Conservation (phyloP, 2,329 filamentous ascomycete species). For the Beauveria scarabaeidicola region DNA sequence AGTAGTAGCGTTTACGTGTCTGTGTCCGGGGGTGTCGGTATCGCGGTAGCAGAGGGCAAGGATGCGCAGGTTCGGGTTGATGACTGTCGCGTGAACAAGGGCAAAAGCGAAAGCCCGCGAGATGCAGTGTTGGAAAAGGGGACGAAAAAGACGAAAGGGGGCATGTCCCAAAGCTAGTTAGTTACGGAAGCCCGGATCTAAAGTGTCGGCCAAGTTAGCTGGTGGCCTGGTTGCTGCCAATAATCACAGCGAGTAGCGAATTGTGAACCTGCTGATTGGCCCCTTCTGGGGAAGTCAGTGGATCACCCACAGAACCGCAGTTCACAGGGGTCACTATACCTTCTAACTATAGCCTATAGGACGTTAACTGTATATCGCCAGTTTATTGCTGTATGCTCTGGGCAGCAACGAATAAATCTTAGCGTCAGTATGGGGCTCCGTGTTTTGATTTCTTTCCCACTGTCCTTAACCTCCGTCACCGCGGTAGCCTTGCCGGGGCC, state of each 20-base stretch:
- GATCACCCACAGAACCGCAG: background rate
- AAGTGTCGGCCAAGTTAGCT: background rate
- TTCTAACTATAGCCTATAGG: too few species aligned
- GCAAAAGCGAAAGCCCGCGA: background rate
- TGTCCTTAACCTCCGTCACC: too few species aligned
- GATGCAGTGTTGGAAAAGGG: background rate
- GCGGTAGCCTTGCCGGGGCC: too few species aligned
- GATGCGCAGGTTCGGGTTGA: background rate
- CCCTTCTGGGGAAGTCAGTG: background rate
- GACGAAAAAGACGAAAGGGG: background rate
- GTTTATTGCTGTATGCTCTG: too few species aligned
- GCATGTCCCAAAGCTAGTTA: background rate
- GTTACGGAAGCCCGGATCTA: slow-evolving; percentile 1
- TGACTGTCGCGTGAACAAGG: background rate
- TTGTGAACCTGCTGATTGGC: slow-evolving; percentile 3
- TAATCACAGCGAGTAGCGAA: background rate
- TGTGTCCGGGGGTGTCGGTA: background rate
- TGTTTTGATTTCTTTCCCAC: too few species aligned
- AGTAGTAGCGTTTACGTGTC: too few species aligned
- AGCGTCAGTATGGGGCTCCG: too few species aligned
- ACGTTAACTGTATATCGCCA: too few species aligned
- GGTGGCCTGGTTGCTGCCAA: background rate
- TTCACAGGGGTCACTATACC: background rate
- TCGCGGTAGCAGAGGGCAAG: background rate
- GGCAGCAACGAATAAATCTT: too few species aligned